Conservation (phyloP, 768 basidiomycete genomes). For the Dictyophora rubrovolvata region DNA sequence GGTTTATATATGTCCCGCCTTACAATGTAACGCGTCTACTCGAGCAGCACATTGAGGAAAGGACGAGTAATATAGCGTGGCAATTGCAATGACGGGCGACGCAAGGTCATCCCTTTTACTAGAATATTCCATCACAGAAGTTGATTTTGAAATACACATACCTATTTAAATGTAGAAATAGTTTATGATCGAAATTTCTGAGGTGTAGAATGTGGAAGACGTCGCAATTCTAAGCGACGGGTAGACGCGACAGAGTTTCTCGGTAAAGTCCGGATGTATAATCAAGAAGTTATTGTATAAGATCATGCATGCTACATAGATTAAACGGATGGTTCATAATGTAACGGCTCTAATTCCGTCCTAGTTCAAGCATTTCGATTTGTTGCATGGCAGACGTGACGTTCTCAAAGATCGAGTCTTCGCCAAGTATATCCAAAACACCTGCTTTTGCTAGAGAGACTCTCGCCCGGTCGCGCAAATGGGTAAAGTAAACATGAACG, state of each 20-base stretch:
- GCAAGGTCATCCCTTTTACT: conserved; percentile 12
- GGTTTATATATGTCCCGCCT: conserved; percentile 11
- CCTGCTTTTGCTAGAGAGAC: conserved; percentile 41
- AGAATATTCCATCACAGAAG: conserved; percentile 6
- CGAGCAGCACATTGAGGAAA: conserved; percentile 6
- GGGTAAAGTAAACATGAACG: conserved; percentile 43
- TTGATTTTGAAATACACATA: neutral
- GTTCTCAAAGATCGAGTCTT: conserved; percentile 34
- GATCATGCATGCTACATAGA: neutral
- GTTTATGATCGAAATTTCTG: no score
- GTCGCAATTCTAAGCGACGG: no score
- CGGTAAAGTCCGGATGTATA: neutral
- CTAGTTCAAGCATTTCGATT: conserved; percentile 20
- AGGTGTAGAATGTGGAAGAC: neutral
- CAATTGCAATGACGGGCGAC: neutral
- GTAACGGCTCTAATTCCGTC: neutral
- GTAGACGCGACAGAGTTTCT: neutral
- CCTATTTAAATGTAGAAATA: neutral
- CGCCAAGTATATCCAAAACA: conserved; percentile 38
- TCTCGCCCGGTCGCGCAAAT: conserved; percentile 31
- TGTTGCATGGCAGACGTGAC: conserved; percentile 32
- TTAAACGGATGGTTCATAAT: neutral
- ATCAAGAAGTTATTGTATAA: neutral
- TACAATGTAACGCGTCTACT: conserved; percentile 8
- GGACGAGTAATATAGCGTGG: neutral